Evolutionary conservation across 768 basidiomycete genomes (phyloP).

Genomic region (Boletus coccyginus): DNA sequence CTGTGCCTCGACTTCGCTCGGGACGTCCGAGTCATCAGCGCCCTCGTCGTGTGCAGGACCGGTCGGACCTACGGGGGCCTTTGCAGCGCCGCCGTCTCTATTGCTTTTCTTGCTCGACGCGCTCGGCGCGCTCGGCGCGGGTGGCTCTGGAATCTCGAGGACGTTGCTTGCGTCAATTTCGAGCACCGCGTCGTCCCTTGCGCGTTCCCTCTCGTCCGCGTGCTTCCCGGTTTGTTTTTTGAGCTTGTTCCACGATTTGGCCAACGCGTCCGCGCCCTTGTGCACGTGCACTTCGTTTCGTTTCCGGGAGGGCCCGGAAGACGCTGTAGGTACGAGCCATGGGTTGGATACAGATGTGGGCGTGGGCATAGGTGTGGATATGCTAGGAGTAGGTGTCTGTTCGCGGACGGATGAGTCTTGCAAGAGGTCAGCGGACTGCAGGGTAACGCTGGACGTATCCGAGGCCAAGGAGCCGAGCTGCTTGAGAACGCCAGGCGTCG

Average conservation of each 20-base stretch:
- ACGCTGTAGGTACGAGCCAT: constrained; percentile 59
- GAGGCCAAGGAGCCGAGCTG: constrained; percentile 37
- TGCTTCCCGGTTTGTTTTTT: constrained; percentile 61
- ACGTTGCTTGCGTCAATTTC: constrained; percentile 55
- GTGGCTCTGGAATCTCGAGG: constrained; percentile 16
- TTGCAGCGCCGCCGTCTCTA: constrained; percentile 10
- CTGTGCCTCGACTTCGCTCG: constrained; percentile 72
- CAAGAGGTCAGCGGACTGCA: constrained; percentile 55
- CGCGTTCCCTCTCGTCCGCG: constrained; percentile 55
- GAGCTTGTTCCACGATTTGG: constrained; percentile 73
- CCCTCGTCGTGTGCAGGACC: background rate
- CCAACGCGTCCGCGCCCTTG: constrained; percentile 57
- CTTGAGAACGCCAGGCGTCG: constrained; percentile 12
- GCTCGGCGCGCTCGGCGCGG: background rate
- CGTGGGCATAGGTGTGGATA: constrained; percentile 16
- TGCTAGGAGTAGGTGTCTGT: constrained; percentile 8
- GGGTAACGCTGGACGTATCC: constrained; percentile 67
- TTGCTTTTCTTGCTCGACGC: constrained; percentile 13
- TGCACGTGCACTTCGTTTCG: constrained; percentile 70
- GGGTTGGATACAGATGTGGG: constrained; percentile 54
- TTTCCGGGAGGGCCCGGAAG: constrained; percentile 57
- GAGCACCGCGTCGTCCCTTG: constrained; percentile 70
- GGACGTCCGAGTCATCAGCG: constrained; percentile 49
- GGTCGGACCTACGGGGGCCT: constrained; percentile 9
- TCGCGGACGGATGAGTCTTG: constrained; percentile 28